Conservation (phyloP, 2,329 filamentous ascomycete species). For the Sporothrix globosa region DNA sequence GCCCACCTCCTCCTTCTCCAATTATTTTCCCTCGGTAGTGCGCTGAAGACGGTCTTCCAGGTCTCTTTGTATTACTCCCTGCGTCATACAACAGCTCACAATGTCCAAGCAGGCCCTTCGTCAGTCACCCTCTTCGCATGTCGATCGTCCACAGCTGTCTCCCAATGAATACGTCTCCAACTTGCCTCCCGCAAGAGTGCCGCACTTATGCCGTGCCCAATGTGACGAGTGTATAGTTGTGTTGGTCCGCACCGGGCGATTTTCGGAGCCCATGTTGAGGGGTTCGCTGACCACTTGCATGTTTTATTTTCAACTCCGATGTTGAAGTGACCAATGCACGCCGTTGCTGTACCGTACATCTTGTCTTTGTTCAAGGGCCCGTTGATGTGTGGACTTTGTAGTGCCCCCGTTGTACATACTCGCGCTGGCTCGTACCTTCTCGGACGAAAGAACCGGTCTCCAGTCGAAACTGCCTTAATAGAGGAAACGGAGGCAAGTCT, state of each 20-base stretch:
- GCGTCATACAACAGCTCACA: neutral
- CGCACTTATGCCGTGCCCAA: neutral
- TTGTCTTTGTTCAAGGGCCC: neutral
- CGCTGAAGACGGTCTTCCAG: neutral
- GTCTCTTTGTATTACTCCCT: neutral
- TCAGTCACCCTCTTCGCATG: neutral
- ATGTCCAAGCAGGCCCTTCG: neutral
- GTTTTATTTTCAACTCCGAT: neutral
- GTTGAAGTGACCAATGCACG: neutral
- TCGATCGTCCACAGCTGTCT: neutral
- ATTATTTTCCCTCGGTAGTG: neutral
- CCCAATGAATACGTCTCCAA: slow-evolving; percentile 1
- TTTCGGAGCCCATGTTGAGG: slow-evolving; percentile 4
- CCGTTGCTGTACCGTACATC: neutral
- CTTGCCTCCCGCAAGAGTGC: neutral
- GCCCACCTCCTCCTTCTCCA: slow-evolving; percentile 6
- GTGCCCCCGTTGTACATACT: no score
- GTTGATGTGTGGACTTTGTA: neutral
- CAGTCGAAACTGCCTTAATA: neutral
- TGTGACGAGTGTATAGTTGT: neutral
- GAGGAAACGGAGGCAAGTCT: slow-evolving; percentile 1
- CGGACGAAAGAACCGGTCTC: neutral
- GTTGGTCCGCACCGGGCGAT: slow-evolving; percentile 6
- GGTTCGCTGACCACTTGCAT: neutral
- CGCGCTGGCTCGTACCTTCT: neutral